These are phyloP conservation scores for Aspergillus ochraceus DNA, from an alignment of 2,329 filamentous ascomycete species.

Conservation along the genomic window DNA sequence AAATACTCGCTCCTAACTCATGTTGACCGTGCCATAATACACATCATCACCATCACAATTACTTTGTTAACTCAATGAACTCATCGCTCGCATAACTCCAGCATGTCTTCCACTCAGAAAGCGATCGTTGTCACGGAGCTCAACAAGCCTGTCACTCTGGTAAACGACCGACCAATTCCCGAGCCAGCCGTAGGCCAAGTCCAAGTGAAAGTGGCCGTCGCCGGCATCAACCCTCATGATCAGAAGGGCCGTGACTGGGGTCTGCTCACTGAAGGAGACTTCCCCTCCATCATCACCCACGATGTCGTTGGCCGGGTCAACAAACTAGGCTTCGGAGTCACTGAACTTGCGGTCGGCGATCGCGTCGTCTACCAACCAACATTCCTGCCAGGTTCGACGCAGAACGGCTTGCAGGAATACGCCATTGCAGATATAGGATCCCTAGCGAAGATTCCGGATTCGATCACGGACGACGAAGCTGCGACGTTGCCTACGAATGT, in stretches of 20 bases:
- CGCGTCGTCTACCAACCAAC: not conserved
- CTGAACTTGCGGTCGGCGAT: not conserved
- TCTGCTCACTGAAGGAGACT: not conserved
- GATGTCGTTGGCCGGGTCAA: not conserved
- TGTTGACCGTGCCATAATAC: too few species aligned
- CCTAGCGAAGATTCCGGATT: not conserved
- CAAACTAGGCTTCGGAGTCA: not conserved
- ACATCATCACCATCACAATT: too few species aligned
- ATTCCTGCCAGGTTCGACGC: not conserved
- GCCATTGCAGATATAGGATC: not conserved
- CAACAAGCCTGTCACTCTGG: not conserved
- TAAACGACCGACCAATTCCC: not conserved
- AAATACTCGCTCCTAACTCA: too few species aligned
- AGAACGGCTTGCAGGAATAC: not conserved
- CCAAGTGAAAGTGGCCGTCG: not conserved
- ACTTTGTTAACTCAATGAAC: too few species aligned
- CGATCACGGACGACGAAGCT: not conserved
- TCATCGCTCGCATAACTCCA: too few species aligned
- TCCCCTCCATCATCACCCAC: not conserved
- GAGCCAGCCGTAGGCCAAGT: not conserved
- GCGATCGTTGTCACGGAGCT: not conserved
- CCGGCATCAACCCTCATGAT: not conserved
- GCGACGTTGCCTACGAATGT: not conserved
- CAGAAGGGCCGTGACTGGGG: not conserved
- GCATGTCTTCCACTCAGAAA: not conserved